These are phyloP conservation scores for Sequoiadendron giganteum DNA, from an alignment of 75 land plant genomes.

Conservation along the genomic window DNA sequence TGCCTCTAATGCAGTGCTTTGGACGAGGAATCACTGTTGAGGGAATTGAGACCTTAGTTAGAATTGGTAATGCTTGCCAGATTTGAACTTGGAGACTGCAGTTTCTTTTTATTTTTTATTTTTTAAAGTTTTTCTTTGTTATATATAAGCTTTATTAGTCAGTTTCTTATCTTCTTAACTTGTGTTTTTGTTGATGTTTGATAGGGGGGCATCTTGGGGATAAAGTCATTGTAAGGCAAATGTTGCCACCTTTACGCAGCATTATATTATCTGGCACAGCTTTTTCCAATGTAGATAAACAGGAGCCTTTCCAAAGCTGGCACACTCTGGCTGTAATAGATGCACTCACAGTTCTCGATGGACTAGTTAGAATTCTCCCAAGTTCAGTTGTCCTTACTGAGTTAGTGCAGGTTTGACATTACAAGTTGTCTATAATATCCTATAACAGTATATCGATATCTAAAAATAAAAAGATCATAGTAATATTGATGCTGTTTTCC, in stretches of 20 bases:
- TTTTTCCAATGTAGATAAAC: constrained; percentile 33
- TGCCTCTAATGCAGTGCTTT: constrained; percentile 75
- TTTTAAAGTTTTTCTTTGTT: constrained; percentile 6
- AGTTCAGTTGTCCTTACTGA: constrained; percentile 58
- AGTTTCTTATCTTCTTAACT: constrained; percentile 3
- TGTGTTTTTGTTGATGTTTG: not conserved
- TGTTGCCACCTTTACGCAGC: constrained; percentile 60
- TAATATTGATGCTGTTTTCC: constrained; percentile 17
- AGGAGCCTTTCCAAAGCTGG: constrained; percentile 82
- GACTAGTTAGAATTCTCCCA: constrained; percentile 50
- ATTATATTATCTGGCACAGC: constrained; percentile 45
- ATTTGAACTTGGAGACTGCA: not conserved
- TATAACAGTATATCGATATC: constrained; percentile 2
- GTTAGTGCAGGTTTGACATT: constrained; percentile 58
- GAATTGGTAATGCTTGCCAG: constrained; percentile 61
- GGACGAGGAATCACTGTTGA: constrained; percentile 73
- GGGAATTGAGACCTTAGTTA: constrained; percentile 74
- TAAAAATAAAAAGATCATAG: constrained; percentile 7
- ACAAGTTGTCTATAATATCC: not conserved
- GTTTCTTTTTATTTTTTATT: not conserved
- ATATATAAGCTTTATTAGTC: not conserved
- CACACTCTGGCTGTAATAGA: constrained; percentile 64
- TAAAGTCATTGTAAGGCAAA: constrained; percentile 56
- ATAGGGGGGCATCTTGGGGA: constrained; percentile 76
- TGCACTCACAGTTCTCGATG: constrained; percentile 58